Conservation (phyloP, 306 rosid species). For the Cicer chorassanicum region DNA sequence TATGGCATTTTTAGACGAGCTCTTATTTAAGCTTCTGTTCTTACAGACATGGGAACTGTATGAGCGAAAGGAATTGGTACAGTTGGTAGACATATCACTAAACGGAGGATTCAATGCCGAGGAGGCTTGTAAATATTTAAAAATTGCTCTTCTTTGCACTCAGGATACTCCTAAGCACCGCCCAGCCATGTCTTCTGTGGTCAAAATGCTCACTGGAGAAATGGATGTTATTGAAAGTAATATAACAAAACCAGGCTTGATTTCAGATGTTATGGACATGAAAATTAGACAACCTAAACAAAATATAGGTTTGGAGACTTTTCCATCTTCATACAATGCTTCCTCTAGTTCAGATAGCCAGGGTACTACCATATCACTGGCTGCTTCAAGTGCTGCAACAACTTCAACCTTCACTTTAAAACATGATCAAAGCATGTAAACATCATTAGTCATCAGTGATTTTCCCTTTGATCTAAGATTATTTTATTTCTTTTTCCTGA, state of each 20-base stretch:
- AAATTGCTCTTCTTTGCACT: conserved; percentile 84
- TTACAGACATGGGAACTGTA: conserved; percentile 78
- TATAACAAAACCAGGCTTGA: conserved; percentile 81
- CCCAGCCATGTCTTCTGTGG: conserved; percentile 83
- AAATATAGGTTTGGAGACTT: conserved; percentile 19
- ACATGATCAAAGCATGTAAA: conserved; percentile 49
- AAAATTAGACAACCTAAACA: conserved; percentile 52
- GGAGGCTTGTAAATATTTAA: conserved; percentile 75
- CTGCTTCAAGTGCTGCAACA: conserved; percentile 52
- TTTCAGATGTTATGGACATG: conserved; percentile 88
- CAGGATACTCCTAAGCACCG: conserved; percentile 81
- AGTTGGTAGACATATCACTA: conserved; percentile 64
- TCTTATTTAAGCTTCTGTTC: conserved; percentile 36
- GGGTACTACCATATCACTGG: conserved; percentile 52
- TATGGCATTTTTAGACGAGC: background rate
- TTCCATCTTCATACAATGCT: conserved; percentile 45
- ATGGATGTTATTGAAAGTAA: conserved; percentile 47
- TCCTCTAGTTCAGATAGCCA: conserved; percentile 60
- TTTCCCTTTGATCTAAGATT: conserved; percentile 24
- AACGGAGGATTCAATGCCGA: conserved; percentile 70
- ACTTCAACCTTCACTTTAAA: conserved; percentile 50
- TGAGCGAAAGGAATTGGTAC: conserved; percentile 60
- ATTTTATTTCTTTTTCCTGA: conserved; percentile 44
- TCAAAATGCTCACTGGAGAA: conserved; percentile 77
- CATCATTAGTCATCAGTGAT: conserved; percentile 8